Conservation (phyloP, 1,284 basidiomycete genomes). For the Apiotrichum brassicae region DNA sequence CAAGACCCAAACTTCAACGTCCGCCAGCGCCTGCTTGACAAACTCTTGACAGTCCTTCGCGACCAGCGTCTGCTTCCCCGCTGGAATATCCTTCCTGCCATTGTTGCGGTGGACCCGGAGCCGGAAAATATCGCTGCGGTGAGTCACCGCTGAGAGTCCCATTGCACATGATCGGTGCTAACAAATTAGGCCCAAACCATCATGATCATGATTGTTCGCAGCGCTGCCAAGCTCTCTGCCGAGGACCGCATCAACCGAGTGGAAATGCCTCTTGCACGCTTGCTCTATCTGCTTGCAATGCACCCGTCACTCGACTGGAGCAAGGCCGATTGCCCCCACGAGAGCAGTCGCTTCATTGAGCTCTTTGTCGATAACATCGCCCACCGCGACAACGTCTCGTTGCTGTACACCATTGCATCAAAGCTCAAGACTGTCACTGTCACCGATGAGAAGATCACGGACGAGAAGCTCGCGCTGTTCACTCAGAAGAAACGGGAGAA, state of each 20-base stretch:
- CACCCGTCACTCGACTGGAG: constrained; percentile 58
- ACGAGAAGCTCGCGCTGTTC: neutral
- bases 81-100: constrained; percentile 78
- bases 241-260: constrained; percentile 61
- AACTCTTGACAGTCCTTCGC: constrained; percentile 61
- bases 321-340: constrained; percentile 56
- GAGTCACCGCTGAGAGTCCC: too few species aligned
- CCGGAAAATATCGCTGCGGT: constrained; percentile 54
- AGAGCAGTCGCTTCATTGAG: constrained; percentile 78
- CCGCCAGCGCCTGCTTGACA: constrained; percentile 68
- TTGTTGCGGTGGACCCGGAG: constrained; percentile 89
- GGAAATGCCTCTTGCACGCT: constrained; percentile 75
- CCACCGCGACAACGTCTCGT: constrained; percentile 67
- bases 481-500: neutral
- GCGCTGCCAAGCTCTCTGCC: constrained; percentile 27
- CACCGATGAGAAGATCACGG: constrained; percentile 4
- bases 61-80: constrained; percentile 59
- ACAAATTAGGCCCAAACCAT: constrained; percentile 25
- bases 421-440: constrained; percentile 79
- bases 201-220: constrained; percentile 13
- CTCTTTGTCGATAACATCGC: constrained; percentile 77
- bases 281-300: constrained; percentile 82
- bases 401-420: constrained; percentile 74
- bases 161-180: too few species aligned
- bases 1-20: constrained; percentile 89